phyloP scores from a whole-genome alignment of 2,329 filamentous ascomycete species.

The Penicillium sp. region DNA sequence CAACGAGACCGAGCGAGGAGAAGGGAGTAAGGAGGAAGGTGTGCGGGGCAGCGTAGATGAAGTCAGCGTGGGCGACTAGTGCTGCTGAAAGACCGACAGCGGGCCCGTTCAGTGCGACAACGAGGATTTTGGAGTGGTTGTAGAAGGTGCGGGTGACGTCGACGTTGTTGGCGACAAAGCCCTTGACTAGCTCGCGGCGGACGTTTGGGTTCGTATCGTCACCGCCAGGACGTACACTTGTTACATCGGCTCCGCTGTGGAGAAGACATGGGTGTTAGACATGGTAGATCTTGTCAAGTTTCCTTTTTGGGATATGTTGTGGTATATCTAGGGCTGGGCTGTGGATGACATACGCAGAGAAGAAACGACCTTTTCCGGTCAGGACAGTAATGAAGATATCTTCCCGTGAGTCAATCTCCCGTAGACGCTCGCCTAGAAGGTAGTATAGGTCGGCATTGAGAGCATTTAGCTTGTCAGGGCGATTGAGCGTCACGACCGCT shows the following conservation, averaged over 20 bases:
- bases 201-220: slow-evolving; percentile 39
- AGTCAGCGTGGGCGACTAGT: slow-evolving; percentile 78
- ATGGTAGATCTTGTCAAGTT: background rate
- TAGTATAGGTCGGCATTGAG: slow-evolving; percentile 72
- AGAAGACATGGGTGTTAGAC: background rate
- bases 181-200: slow-evolving; percentile 61
- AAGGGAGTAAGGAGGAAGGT: slow-evolving; percentile 90
- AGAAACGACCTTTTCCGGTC: slow-evolving; percentile 74
- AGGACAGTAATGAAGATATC: slow-evolving; percentile 83
- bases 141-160: slow-evolving; percentile 89
- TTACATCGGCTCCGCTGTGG: slow-evolving; percentile 74
- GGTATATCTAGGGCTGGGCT: background rate
- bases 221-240: slow-evolving; percentile 47
- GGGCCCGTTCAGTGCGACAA: slow-evolving; percentile 88
- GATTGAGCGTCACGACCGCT: slow-evolving; percentile 83
- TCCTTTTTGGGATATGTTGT: background rate
- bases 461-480: slow-evolving; percentile 83
- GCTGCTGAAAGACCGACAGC: slow-evolving; percentile 85
- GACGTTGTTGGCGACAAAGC: slow-evolving; percentile 81
- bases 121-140: slow-evolving; percentile 88
- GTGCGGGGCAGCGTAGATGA: slow-evolving; percentile 80
- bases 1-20: slow-evolving; percentile 80
- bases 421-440: slow-evolving; percentile 67
- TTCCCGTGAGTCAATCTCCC: slow-evolving; percentile 72
- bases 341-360: slow-evolving; percentile 70